Conservation (phyloP, 73 alveolate species). For the Paramecium bursaria region DNA sequence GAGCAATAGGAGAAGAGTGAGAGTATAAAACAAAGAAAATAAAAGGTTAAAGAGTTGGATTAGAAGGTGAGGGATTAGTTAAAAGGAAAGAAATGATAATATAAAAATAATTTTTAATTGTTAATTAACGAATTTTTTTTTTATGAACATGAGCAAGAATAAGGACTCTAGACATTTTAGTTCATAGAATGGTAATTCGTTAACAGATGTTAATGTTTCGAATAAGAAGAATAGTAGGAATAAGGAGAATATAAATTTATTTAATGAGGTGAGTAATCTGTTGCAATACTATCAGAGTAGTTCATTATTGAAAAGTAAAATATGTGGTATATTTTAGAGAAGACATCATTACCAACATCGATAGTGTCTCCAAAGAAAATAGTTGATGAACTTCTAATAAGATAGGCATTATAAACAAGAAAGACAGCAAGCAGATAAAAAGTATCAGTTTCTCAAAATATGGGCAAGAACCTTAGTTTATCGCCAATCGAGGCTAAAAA, state of each 20-base stretch:
- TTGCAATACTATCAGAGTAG: constrained; percentile 34
- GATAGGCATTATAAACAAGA: constrained; percentile 4
- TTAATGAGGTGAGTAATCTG: constrained; percentile 36
- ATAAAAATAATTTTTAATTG: constrained; percentile 17
- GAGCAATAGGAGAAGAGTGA: constrained; percentile 80
- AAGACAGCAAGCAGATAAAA: constrained; percentile 49
- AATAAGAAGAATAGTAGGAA: constrained; percentile 27
- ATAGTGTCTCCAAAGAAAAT: constrained; percentile 57
- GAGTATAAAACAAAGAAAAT: constrained; percentile 70
- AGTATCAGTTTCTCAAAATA: constrained; percentile 48
- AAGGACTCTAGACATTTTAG: constrained; percentile 41
- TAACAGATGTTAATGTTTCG: constrained; percentile 6
- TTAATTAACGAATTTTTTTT: constrained; percentile 56
- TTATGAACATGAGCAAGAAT: constrained; percentile 37
- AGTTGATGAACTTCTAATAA: constrained; percentile 37
- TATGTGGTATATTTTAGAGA: background rate
- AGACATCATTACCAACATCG: constrained; percentile 48
- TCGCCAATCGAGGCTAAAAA: constrained; percentile 36
- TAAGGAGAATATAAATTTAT: constrained; percentile 55
- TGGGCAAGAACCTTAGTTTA: constrained; percentile 36
- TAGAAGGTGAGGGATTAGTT: constrained; percentile 71
- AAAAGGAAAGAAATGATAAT: background rate
- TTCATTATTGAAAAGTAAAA: constrained; percentile 25
- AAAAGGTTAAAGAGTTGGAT: constrained; percentile 75
- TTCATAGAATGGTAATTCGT: constrained; percentile 30